Base-by-base conservation (phyloP, 1,284 basidiomycete species). In the Cryptococcus sp. region DNA sequence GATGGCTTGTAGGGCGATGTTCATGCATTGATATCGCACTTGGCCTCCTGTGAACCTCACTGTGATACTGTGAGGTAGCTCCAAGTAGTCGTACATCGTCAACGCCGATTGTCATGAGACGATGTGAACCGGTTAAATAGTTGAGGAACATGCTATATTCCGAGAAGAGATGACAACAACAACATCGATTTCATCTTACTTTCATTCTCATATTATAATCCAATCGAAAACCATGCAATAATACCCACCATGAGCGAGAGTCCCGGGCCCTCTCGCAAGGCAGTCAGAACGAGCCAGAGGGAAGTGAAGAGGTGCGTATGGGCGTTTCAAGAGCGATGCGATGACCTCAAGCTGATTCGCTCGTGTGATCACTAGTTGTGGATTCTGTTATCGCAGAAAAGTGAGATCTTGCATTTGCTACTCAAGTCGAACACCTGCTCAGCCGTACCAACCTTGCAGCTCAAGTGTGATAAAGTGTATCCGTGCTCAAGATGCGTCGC, bases 371-470 rank as follows among this genome's bases (percentile, higher is more conserved):
- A 47, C 2, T 13, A 59, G 57, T 48, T 59, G 57, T 40, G 53
- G 48, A 22, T 59, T 59, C 22, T 59, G 57, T 46, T 59, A 59
- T 51, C 52, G 57, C 16, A 39, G 57, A 45, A 59, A 59, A 43
- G 57, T 51, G 16, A 50, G 53, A 23, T 1, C 19, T 38, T 30
- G 17, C 7, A 5, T 3, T 39, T 23, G 20, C 22, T 35, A 17
- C 42, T 11, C 2, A 4, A 15, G n/a, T 8, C 42, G 7, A 22
- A n/a, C 25, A 42, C 19, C 7, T 4, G 19, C 25, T 30, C 19
- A 47, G 2, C n/a, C n/a, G 39, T 50, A 38, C 43, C 25, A 13
- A 10, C 35, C 5, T 20, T 20, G 55, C 25, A 59, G 57, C 46
- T 59, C 25, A 59, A 59, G 38, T 59, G 57, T 22, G 53, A 59